Evolutionary conservation across 2,329 filamentous ascomycete genomes (phyloP).

Genomic region (Phyllosticta citriasiana): DNA sequence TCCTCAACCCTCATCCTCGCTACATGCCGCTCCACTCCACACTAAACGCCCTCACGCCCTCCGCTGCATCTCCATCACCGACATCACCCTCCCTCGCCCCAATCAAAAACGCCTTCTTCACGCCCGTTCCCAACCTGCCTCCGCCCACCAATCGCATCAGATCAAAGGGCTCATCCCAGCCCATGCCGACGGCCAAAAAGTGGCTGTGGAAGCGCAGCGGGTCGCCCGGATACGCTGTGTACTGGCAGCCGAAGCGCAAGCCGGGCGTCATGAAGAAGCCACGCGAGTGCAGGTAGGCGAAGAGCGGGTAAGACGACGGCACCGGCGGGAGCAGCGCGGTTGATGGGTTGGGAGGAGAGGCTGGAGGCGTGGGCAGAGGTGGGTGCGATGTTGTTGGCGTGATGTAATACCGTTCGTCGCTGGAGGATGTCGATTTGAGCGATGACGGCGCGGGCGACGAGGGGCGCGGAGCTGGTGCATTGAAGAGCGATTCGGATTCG

Average conservation of each 20-base stretch:
- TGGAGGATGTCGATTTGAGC: background rate
- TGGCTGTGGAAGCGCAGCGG: conserved; percentile 92
- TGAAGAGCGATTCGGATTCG: conserved; percentile 18
- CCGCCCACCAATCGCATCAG: conserved; percentile 78
- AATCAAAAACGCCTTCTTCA: conserved; percentile 90
- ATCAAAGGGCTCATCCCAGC: conserved; percentile 80
- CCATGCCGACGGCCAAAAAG: conserved; percentile 73
- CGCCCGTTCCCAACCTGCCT: conserved; percentile 80
- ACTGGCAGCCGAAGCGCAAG: conserved; percentile 86
- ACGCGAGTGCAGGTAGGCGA: conserved; percentile 64
- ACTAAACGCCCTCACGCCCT: conserved; percentile 7
- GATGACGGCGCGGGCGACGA: background rate
- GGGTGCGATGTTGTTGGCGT: conserved; percentile 38
- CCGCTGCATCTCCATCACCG: conserved; percentile 10
- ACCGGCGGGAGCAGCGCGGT: conserved; percentile 23
- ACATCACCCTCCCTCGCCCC: conserved; percentile 52
- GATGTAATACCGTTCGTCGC: conserved; percentile 23
- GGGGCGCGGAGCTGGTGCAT: conserved; percentile 11
- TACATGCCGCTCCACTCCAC: conserved; percentile 11
- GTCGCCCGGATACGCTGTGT: conserved; percentile 91
- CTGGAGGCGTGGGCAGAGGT: conserved; percentile 19
- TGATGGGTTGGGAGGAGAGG: conserved; percentile 10
- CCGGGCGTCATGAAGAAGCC: conserved; percentile 88
- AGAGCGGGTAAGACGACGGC: conserved; percentile 56
- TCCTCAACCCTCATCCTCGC: background rate